Percentiles rank a stretch among this genome's conserved stretches.
These are phyloP conservation scores for Sorghum bicolor DNA, from an alignment of 176 grass and related monocot species.

Conservation along the genomic window DNA sequence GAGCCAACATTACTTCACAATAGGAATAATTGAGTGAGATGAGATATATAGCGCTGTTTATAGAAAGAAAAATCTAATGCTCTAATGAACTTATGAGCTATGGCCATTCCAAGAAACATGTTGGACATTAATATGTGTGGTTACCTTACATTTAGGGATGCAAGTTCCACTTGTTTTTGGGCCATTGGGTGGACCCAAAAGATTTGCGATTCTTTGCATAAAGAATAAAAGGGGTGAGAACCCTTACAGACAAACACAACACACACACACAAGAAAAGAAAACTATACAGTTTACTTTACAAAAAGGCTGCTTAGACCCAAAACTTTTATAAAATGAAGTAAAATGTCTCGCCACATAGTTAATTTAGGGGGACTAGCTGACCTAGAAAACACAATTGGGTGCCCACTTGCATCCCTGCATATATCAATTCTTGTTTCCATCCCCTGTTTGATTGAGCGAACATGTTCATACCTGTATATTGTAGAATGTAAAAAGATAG, in stretches of 20 bases:
- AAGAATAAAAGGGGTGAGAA: not conserved
- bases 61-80: not conserved
- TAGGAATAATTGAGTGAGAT: not conserved
- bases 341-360: not conserved
- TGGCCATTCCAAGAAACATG: slow-evolving; percentile 8
- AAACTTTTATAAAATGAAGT: not conserved
- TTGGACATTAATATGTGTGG: not conserved
- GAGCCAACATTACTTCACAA: not conserved
- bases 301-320: not conserved
- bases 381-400: not conserved
- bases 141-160: not conserved
- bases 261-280: not conserved
- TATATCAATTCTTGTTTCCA: not conserved
- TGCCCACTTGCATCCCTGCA: not conserved
- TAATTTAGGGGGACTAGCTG: not conserved
- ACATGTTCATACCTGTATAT: not conserved
- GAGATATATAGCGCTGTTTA: not conserved
- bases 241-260: not conserved
- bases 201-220: not conserved
- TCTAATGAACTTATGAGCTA: slow-evolving; percentile 19
- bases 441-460: not conserved
- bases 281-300: not conserved
- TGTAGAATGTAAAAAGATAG: not conserved
- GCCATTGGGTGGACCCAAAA: not conserved
- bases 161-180: not conserved